Conservation (phyloP, 768 basidiomycete genomes). For the Lactarius vividus region DNA sequence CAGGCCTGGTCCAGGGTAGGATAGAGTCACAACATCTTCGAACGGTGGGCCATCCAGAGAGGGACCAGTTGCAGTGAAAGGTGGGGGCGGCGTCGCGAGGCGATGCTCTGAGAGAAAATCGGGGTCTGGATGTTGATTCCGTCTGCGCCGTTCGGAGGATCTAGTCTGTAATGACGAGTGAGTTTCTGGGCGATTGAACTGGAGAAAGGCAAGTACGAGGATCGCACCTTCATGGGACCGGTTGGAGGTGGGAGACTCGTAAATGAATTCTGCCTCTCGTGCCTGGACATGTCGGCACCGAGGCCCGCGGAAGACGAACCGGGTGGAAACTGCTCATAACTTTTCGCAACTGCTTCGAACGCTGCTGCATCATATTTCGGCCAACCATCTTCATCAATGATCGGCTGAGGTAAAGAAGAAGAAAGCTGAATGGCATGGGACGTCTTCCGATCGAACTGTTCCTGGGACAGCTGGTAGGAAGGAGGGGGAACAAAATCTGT, state of each 20-base stretch:
- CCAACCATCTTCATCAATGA: slow-evolving; percentile 23
- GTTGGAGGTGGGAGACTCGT: slow-evolving; percentile 1
- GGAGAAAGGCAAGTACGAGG: background rate
- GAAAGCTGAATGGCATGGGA: slow-evolving; percentile 10
- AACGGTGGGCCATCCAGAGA: slow-evolving; percentile 41
- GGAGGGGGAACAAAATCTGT: slow-evolving; percentile 17
- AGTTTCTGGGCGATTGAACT: background rate
- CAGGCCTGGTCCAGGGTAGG: slow-evolving; percentile 30
- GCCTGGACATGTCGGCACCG: background rate
- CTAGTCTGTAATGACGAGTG: background rate
- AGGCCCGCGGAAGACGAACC: slow-evolving; percentile 17
- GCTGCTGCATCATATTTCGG: slow-evolving; percentile 19
- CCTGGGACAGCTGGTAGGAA: slow-evolving; percentile 23
- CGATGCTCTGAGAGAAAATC: slow-evolving; percentile 13
- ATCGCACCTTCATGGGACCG: slow-evolving; percentile 14
- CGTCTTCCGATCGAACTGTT: slow-evolving; percentile 23
- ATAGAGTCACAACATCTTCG: slow-evolving; percentile 31
- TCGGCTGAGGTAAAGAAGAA: background rate
- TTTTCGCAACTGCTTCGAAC: slow-evolving; percentile 19
- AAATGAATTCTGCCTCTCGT: background rate
- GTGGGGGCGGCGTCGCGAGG: slow-evolving; percentile 37
- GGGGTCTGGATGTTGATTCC: background rate
- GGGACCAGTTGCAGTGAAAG: slow-evolving; percentile 39
- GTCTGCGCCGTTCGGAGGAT: slow-evolving; percentile 5
- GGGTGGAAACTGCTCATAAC: slow-evolving; percentile 1